Conservation (phyloP, 2,329 filamentous ascomycete genomes). For the Sclerotinia subarctica region DNA sequence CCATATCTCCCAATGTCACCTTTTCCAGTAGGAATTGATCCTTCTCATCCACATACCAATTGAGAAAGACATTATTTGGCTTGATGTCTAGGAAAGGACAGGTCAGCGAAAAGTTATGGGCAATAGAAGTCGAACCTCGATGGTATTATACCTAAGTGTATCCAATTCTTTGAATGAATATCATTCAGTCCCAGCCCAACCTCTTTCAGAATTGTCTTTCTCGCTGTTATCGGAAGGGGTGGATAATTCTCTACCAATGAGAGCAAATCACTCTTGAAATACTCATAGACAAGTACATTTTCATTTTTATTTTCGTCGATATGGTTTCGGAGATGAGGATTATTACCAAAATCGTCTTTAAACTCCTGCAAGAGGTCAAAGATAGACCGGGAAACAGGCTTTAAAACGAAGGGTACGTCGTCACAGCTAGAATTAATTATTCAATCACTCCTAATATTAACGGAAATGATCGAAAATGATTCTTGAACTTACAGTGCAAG, state of each 20-base stretch:
- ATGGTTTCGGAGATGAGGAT: neutral
- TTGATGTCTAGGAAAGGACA: constrained; percentile 11
- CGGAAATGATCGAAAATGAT: neutral
- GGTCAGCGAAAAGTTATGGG: too few relatives aligned
- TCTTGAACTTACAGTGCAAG: neutral
- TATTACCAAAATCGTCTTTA: neutral
- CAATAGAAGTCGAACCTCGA: neutral
- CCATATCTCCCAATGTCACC: constrained; percentile 20
- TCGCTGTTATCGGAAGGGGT: constrained; percentile 7
- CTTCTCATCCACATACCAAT: constrained; percentile 16
- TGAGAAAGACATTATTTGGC: constrained; percentile 21
- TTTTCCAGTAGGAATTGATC: constrained; percentile 5
- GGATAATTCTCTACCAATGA: neutral
- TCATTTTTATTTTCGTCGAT: constrained; percentile 4
- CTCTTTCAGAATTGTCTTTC: constrained; percentile 9
- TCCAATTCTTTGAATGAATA: constrained; percentile 23
- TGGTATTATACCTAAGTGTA: constrained; percentile 21
- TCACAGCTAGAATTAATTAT: too few relatives aligned
- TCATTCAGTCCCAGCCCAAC: constrained; percentile 21
- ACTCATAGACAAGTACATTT: constrained; percentile 6
- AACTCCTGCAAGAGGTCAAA: neutral
- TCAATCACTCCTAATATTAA: too few relatives aligned
- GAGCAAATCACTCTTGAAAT: neutral
- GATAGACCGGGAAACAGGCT: neutral
- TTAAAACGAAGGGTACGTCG: neutral